phyloP scores from a whole-genome alignment of 2,329 filamentous ascomycete species.

The Colletotrichum sidae region DNA sequence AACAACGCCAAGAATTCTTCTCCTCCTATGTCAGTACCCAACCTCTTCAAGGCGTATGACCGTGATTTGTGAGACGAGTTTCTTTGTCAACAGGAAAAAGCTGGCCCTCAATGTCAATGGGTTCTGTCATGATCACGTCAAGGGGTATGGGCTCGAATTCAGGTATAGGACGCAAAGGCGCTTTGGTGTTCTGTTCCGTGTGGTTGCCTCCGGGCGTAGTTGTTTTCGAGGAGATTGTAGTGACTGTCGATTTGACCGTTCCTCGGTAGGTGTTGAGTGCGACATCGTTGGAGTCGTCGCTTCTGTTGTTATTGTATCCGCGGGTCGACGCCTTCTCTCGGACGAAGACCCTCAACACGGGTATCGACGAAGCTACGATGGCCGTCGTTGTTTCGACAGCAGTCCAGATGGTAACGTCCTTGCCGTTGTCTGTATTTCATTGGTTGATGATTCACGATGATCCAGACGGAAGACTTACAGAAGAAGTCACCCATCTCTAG shows the following conservation, averaged over 20 bases:
- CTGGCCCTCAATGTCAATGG: conserved; percentile 1
- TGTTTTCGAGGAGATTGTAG: not conserved
- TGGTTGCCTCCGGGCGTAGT: not conserved
- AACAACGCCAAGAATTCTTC: no score
- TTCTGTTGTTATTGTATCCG: conserved; percentile 15
- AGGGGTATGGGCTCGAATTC: not conserved
- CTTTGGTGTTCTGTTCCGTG: not conserved
- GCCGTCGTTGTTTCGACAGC: conserved; percentile 43
- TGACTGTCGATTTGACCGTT: not conserved
- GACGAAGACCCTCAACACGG: conserved; percentile 47
- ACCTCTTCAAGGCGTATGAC: no score
- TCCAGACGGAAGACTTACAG: not conserved
- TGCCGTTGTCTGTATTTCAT: conserved; percentile 31
- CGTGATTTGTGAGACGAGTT: not conserved
- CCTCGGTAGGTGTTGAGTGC: conserved; percentile 22
- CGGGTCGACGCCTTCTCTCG: conserved; percentile 31
- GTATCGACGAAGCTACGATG: conserved; percentile 47
- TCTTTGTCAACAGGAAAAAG: not conserved
- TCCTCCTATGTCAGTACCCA: no score
- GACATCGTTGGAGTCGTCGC: conserved; percentile 10
- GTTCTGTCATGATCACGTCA: not conserved
- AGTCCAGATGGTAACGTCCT: conserved; percentile 44
- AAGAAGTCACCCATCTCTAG: conserved; percentile 25
- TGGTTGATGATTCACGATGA: not conserved
- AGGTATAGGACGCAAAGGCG: no score